Evolutionary conservation across 768 basidiomycete species (phyloP).

Genomic region (Clathrus columnatus): DNA sequence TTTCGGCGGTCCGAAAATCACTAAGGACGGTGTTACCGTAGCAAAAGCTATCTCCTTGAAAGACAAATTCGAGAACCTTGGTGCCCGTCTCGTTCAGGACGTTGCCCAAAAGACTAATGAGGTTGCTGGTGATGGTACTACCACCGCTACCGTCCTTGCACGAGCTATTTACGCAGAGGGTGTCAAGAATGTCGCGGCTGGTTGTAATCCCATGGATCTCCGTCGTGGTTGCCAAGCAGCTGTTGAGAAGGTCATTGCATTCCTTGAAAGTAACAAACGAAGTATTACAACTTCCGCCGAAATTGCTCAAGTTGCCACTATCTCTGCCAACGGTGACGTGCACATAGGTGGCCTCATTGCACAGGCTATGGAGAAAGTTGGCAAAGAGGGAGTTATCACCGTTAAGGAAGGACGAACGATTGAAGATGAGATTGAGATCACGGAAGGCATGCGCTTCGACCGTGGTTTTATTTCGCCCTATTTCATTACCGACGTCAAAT

Average conservation of each 20-base stretch:
- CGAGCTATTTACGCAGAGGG: slow-evolving; percentile 98
- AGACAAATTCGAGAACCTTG: slow-evolving; percentile 99
- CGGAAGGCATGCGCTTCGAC: slow-evolving; percentile 99
- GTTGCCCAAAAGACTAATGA: slow-evolving; percentile 97
- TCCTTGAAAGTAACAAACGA: slow-evolving; percentile 80
- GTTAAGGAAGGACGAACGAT: slow-evolving; percentile 98
- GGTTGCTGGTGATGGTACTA: slow-evolving; percentile 94
- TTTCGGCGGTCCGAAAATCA: slow-evolving; percentile 88
- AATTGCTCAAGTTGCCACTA: slow-evolving; percentile 98
- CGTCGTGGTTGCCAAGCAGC: slow-evolving; percentile 96
- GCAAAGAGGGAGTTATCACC: slow-evolving; percentile 99
- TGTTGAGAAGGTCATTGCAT: slow-evolving; percentile 89
- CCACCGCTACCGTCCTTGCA: slow-evolving; percentile 93
- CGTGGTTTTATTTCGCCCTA: slow-evolving; percentile 97
- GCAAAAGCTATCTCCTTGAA: slow-evolving; percentile 90
- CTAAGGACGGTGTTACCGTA: slow-evolving; percentile 97
- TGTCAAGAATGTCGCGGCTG: slow-evolving; percentile 98
- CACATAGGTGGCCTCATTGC: slow-evolving; percentile 94
- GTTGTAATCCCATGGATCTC: slow-evolving; percentile 99
- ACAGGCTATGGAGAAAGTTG: slow-evolving; percentile 98
- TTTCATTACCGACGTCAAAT: slow-evolving; percentile 97
- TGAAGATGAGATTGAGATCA: slow-evolving; percentile 98
- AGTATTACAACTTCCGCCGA: slow-evolving; percentile 95
- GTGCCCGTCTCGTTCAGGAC: slow-evolving; percentile 91
- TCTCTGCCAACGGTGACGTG: slow-evolving; percentile 70